These are phyloP conservation scores for Naganishia onofrii DNA, from an alignment of 768 basidiomycete genomes.

Conservation along the genomic window DNA sequence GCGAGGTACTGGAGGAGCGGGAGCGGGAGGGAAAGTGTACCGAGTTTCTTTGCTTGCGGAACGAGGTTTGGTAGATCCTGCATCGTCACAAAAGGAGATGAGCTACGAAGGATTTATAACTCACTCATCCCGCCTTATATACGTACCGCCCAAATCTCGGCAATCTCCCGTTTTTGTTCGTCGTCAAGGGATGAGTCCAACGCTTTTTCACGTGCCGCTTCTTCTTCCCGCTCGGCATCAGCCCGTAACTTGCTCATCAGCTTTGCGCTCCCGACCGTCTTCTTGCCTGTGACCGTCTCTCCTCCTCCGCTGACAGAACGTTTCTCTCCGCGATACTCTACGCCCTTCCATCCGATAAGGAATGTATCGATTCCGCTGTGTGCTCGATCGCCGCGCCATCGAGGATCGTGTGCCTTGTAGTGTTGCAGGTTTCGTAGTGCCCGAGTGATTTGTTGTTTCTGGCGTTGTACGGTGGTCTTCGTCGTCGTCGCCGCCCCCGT, in stretches of 20 bases:
- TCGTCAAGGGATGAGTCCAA: slow-evolving; percentile 30
- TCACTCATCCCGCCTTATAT: no score
- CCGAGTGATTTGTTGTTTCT: slow-evolving; percentile 23
- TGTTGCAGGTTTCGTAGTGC: slow-evolving; percentile 19
- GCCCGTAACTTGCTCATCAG: slow-evolving; percentile 31
- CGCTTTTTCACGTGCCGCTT: slow-evolving; percentile 4
- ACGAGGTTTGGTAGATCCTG: slow-evolving; percentile 28
- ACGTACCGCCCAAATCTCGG: slow-evolving; percentile 34
- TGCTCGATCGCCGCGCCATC: slow-evolving; percentile 23
- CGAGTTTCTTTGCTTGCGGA: slow-evolving; percentile 36
- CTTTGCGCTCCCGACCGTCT: slow-evolving; percentile 43
- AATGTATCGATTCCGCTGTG: slow-evolving; percentile 39
- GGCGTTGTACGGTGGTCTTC: slow-evolving; percentile 3
- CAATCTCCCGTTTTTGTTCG: slow-evolving; percentile 35
- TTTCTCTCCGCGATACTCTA: slow-evolving; percentile 47
- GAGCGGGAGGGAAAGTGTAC: slow-evolving; percentile 44
- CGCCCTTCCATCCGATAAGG: slow-evolving; percentile 46
- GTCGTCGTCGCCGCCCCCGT: background rate
- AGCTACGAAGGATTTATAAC: no score
- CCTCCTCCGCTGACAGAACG: background rate
- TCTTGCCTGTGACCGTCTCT: no score
- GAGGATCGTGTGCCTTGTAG: slow-evolving; percentile 24
- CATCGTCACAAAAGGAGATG: no score
- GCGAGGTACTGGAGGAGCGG: slow-evolving; percentile 27
- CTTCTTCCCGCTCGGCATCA: slow-evolving; percentile 25